A percentile compares a stretch with the other conserved stretches of the same genome.
Conservation (phyloP, 2,329 filamentous ascomycete genomes). For the Aspergillus fumigatiaffinis region DNA sequence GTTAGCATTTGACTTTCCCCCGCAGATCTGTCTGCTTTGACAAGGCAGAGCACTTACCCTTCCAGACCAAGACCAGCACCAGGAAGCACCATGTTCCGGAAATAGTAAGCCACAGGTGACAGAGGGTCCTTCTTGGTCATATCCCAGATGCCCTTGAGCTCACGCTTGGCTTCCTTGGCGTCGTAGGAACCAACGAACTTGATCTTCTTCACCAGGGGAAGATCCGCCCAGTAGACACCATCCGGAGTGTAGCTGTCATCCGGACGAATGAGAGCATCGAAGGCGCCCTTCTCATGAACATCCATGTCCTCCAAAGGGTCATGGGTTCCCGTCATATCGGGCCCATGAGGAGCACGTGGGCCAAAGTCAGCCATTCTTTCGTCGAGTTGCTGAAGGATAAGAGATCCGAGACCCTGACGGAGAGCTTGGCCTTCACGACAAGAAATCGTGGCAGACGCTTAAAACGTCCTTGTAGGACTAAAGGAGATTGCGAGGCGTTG, state of each 20-base stretch:
- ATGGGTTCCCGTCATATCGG: constrained; percentile 45
- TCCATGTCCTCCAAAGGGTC: constrained; percentile 51
- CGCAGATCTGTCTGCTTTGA: not conserved
- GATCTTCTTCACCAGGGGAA: constrained; percentile 66
- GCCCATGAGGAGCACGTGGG: constrained; percentile 45
- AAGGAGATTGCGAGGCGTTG: constrained; percentile 12
- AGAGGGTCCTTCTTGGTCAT: constrained; percentile 88
- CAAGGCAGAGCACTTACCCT: constrained; percentile 48
- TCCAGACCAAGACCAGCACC: constrained; percentile 89
- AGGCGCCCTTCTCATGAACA: constrained; percentile 58
- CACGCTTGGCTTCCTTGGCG: constrained; percentile 62
- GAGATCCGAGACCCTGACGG: constrained; percentile 7
- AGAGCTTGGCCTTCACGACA: constrained; percentile 10
- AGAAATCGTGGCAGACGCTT: constrained; percentile 10
- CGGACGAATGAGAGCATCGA: constrained; percentile 76
- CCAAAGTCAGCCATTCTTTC: constrained; percentile 36
- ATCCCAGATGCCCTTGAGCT: constrained; percentile 62
- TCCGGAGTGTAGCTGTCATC: constrained; percentile 81
- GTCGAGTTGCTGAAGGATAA: constrained; percentile 5
- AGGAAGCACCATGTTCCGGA: constrained; percentile 85
- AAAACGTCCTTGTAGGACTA: constrained; percentile 4
- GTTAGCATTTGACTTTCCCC: not conserved
- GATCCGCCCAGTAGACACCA: constrained; percentile 89
- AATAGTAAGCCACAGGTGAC: constrained; percentile 79
- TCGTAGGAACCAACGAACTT: constrained; percentile 75